Base-by-base conservation (phyloP, 805 yeast species). In the Kodamaea sagamina region DNA sequence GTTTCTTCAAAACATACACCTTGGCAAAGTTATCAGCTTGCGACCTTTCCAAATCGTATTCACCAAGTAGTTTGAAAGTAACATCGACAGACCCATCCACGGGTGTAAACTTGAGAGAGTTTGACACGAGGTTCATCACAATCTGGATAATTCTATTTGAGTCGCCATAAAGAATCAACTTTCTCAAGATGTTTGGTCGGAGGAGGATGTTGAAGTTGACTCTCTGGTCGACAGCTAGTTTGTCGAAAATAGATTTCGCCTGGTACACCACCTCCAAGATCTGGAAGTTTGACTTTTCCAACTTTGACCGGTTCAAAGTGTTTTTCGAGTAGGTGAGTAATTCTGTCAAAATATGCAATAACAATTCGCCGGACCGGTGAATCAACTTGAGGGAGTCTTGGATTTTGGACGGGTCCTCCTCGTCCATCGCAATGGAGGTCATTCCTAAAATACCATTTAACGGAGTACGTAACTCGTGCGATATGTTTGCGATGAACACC, bases 391-490 rank as follows among this genome's bases (percentile, higher is more conserved):
- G 67, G 12, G 90, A 83, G 38, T 83, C 82, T 54, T 85, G 84
- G 10, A 89, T 81, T 50, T 82, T 80, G 10, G 71, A 63, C 4
- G 74, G 72, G 51, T 87, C 92, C 21, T 72, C 72, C 59, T 93
- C 98, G 15, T 86, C 93, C 86, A 89, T 81, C 4, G 96, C 90
- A 44, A 92, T 85, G 2, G 95, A 86, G 0, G 97, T 87, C 90
- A 92, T 87, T 49, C 98, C 98, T 42, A 93, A 68, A 32, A 93
- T 93, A 59, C 99, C 99, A 62, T 93, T 93, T 48, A 93, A 71
- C 1, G 99, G 99, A 0, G 98, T 93, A 53, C 98, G 78, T 57
- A 93, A 72, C 67, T 93, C 99, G 62, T 89, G 97, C 0, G 96
- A 87, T 12, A 89, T 89, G 52, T 90, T 87, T 2, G 97, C 96